These are phyloP conservation scores for Xylariales sp. DNA, from an alignment of 2,329 filamentous ascomycete genomes.

Conservation along the genomic window DNA sequence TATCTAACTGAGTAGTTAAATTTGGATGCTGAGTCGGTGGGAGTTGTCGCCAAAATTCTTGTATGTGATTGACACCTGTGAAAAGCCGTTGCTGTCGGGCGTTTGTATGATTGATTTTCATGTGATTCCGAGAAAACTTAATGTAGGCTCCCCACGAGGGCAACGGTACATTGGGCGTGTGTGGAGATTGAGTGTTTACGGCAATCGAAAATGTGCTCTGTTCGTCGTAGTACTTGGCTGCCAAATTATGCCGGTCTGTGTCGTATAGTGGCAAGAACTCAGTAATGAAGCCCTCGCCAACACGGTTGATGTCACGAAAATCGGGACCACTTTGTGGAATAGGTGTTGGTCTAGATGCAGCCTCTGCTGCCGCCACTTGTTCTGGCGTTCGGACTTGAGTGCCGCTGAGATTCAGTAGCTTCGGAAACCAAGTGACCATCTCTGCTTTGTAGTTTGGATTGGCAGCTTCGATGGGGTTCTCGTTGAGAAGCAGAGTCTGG, in stretches of 20 bases:
- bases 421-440: constrained; percentile 84
- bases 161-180: constrained; percentile 56
- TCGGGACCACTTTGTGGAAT: constrained; percentile 73
- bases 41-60: constrained; percentile 74
- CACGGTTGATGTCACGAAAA: constrained; percentile 78
- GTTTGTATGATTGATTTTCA: constrained; percentile 70
- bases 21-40: constrained; percentile 81
- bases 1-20: constrained; percentile 72
- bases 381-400: constrained; percentile 78
- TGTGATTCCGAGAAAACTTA: constrained; percentile 81
- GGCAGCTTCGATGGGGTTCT: constrained; percentile 76
- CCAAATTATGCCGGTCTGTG: constrained; percentile 72
- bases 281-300: constrained; percentile 80
- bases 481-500: constrained; percentile 81
- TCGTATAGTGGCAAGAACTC: constrained; percentile 82
- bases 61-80: constrained; percentile 72
- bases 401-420: constrained; percentile 80
- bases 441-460: constrained; percentile 73
- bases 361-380: constrained; percentile 69
- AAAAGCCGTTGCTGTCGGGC: constrained; percentile 74
- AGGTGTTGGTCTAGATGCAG: constrained; percentile 64
- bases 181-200: constrained; percentile 71
- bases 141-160: constrained; percentile 79
- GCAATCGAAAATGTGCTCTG: constrained; percentile 80
- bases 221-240: constrained; percentile 78